Evolutionary conservation across 1,139 yeast genomes (phyloP), one percentile per base, ranked within the genome.

Genomic region (Taphrina deformans): DNA sequence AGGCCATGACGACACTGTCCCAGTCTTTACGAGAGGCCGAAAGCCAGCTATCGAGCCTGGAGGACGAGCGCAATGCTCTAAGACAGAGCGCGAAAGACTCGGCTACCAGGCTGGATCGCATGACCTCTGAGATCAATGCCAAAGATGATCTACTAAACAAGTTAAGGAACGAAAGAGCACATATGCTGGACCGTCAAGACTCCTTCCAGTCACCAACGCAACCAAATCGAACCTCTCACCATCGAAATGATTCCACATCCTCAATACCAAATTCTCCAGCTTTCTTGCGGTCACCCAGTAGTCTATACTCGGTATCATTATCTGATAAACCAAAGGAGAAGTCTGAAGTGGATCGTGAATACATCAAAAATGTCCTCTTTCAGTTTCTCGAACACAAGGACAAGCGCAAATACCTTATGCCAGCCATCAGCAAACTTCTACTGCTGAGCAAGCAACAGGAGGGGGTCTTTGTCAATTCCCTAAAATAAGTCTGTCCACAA

Each of bases 341-440:
- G 18, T 53, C 59, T 12, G 65, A 52, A 31, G 59, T 61, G 26
- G 65, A 61, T 38, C 59, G 65, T 18, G 65, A 61, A 24, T 93
- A 93, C 74, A 81, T 91, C 64, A 89, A 88, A 74, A 93, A 93
- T 73, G 97, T 93, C 1, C 76, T 93, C 21, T 77, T 93, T 7
- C 97, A 97, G 1, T 93, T 88, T 74, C 77, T 93, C 68, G 97
- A 92, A 73, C 96, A 89, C 73, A 88, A 83, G 72, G 98, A 92
- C n/a, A 97, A 92, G 75, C 80, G 98, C 64, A 85, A 82, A 40
- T 89, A 86, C 74, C 80, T 93, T 61, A 78, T 93, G 46, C 97
- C 98, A 0, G 98, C 93, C 4, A 80, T 93, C 33, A 83, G 92
- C 65, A 85, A 89, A 67, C 76, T 93, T 59, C 80, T 93, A 68